Evolutionary conservation across 139 green algal species (phyloP).

Genomic region (Chlorella sorokiniana): DNA sequence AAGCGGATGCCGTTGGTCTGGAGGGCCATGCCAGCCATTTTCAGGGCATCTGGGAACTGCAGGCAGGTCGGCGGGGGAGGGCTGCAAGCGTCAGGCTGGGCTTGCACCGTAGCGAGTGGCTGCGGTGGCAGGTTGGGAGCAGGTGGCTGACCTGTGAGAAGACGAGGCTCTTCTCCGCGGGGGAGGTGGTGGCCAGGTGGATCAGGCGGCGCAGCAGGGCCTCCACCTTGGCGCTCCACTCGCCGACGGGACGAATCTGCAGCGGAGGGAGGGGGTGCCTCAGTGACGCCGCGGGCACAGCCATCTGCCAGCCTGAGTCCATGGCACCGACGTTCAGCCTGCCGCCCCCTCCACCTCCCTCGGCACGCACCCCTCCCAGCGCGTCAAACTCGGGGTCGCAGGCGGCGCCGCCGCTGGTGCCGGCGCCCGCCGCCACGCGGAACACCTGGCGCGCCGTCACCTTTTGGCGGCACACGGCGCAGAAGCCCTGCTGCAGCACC

Average conservation of each 20-base stretch:
- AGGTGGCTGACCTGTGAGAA: no score
- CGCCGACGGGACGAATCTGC: slow-evolving; percentile 33
- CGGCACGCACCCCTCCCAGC: neutral
- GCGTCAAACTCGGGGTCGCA: slow-evolving; percentile 16
- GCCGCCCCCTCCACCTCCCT: neutral
- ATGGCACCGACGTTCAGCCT: neutral
- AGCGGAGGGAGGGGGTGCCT: neutral
- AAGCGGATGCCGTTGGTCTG: slow-evolving; percentile 32
- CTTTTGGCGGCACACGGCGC: slow-evolving; percentile 39
- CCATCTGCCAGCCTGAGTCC: neutral
- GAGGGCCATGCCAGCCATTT: slow-evolving; percentile 48
- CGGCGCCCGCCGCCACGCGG: slow-evolving; percentile 29
- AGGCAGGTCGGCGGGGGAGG: no score
- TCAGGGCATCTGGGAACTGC: slow-evolving; percentile 64
- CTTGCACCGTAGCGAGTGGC: no score
- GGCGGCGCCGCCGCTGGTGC: neutral
- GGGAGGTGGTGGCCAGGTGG: slow-evolving; percentile 36
- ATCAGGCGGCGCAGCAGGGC: slow-evolving; percentile 66
- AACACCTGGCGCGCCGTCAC: slow-evolving; percentile 26
- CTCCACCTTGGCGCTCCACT: slow-evolving; percentile 55
- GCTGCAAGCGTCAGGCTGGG: no score
- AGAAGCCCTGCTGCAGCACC: slow-evolving; percentile 27
- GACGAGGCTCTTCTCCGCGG: slow-evolving; percentile 56
- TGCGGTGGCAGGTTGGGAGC: no score
- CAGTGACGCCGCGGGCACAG: no score